Evolutionary conservation across 192 early-diverging fungal species (phyloP), one percentile per base, ranked within the genome.

Genomic region (Coemansia sp.): DNA sequence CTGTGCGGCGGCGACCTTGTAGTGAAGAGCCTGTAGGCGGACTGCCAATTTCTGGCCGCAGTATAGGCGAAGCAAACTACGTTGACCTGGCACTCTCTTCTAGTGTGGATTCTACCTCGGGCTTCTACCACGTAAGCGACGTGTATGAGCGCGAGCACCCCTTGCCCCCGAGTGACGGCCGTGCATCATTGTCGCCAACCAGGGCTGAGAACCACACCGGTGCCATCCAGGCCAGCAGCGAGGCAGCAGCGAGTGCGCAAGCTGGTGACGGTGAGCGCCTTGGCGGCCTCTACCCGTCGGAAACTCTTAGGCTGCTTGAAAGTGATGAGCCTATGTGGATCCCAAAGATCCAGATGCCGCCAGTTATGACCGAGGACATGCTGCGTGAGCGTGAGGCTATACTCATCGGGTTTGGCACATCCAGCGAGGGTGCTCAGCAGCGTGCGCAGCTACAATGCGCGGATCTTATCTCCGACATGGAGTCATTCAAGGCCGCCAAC

Each of bases 401-500:
- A 28, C 85, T 95, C 70, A 90, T 92, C 69, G 86, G 84, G 14
- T 82, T 94, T 34, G 94, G 93, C 3, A 87, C 89, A 1, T 88
- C 91, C 0, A 65, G 70, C 16, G 86, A 88, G 58, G 93, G 89
- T 11, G 86, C 89, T 1, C 85, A 86, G 57, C 76, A 88, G 62
- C 84, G 94, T 9, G 92, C 91, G 0, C 77, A 87, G 62, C 81
- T 94, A 60, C 93, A 95, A 58, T 91, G 90, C 40, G 86, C 82
- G 0, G 89, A 92, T 50, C 71, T 77, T 0, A 63, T 84, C 33
- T 78, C 76, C 63, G 93, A 96, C 67, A 94, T 97, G 93, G 83
- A 91, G 66, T 89, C 93, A 14, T 97, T 97, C 76, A 97, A 97
- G 67, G 95, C 95, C 3, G 95, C 95, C 9, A 97, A 97, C 67